phyloP scores from a whole-genome alignment of 495 filamentous ascomycete genomes.

The Delitschia confertaspora region DNA sequence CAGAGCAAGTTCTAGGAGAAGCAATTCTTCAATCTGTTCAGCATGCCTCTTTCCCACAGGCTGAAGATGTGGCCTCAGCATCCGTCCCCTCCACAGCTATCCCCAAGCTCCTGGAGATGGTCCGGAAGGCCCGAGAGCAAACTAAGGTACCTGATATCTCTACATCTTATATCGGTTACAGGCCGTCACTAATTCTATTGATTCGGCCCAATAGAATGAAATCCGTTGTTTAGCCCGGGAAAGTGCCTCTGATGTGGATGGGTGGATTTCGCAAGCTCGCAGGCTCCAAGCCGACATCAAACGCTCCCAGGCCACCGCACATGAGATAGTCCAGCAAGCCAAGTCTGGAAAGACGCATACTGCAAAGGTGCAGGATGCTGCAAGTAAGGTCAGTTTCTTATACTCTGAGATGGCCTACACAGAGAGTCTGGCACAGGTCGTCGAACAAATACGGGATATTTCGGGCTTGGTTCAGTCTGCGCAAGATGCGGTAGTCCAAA shows the following conservation, averaged over 20 bases:
- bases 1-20: constrained; percentile 44
- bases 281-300: constrained; percentile 76
- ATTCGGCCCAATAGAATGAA: no score
- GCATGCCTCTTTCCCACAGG: constrained; percentile 63
- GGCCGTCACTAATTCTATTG: constrained; percentile 1
- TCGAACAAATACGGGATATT: constrained; percentile 51
- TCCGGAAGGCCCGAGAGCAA: constrained; percentile 56
- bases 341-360: constrained; percentile 54
- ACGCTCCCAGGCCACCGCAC: constrained; percentile 59
- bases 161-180: constrained; percentile 6
- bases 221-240: constrained; percentile 64
- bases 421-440: constrained; percentile 50
- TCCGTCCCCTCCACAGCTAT: constrained; percentile 51
- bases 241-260: constrained; percentile 65
- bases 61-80: constrained; percentile 58
- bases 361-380: constrained; percentile 53
- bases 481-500: constrained; percentile 31
- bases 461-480: constrained; percentile 36
- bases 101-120: constrained; percentile 51
- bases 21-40: constrained; percentile 64
- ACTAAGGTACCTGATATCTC: constrained; percentile 49
- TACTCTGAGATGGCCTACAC: constrained; percentile 71
- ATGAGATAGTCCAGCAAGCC: constrained; percentile 63
- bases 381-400: constrained; percentile 60
- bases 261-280: constrained; percentile 76